phyloP scores from a whole-genome alignment of 139 green algal species.

The Pleodorina starrii region DNA sequence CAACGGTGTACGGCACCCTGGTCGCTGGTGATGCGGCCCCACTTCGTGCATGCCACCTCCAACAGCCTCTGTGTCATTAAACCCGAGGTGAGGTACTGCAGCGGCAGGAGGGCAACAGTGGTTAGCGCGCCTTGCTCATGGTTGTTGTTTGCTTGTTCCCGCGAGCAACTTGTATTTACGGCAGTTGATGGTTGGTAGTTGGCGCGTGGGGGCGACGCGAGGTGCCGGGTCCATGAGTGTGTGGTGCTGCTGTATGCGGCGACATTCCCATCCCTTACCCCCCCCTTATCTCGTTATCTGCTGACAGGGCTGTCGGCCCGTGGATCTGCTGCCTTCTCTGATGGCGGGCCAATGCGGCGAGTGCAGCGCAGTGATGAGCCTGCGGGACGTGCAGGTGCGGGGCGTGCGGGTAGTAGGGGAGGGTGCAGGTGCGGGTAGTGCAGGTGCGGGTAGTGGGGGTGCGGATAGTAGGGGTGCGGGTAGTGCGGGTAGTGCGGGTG shows the following conservation, averaged over 20 bases:
- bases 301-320: constrained; percentile 49
- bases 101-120: no score
- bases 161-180: no score
- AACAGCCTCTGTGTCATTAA: constrained; percentile 48
- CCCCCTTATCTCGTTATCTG: no score
- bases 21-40: constrained; percentile 30
- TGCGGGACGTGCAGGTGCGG: constrained; percentile 63
- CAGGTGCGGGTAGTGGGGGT: constrained; percentile 56
- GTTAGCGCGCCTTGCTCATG: no score
- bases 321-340: constrained; percentile 58
- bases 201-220: no score
- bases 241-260: no score
- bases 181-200: no score
- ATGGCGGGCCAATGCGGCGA: constrained; percentile 55
- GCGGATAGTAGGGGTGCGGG: no score
- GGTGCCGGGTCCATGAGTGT: no score
- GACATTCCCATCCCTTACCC: no score
- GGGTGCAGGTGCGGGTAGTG: not conserved
- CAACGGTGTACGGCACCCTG: not conserved
- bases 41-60: constrained; percentile 34
- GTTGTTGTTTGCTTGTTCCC: no score
- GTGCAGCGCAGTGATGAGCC: constrained; percentile 57
- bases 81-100: constrained; percentile 27
- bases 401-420: not conserved
- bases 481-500: no score